Base-by-base conservation (phyloP, 164 flowering plant genomes). In the Litsea cubeba region DNA sequence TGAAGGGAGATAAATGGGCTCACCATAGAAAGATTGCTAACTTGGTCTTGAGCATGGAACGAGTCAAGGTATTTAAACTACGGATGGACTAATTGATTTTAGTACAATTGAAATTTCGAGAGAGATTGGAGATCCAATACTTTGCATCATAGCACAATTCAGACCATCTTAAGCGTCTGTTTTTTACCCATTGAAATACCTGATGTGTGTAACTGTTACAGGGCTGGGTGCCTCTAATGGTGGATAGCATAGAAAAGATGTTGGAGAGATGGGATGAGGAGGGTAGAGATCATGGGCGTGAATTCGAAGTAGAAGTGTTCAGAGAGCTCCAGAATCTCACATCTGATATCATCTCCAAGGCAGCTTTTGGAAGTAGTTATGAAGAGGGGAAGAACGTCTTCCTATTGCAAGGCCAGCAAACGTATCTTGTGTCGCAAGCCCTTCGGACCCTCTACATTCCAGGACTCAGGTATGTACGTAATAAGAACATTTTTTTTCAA, bases 291-390 rank as follows among this genome's bases (percentile, higher is more conserved):
- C 30, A 58, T 1, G 65, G 24, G 35, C 67, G 30, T 14, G 67
- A 64, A 64, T 64, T 64, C 25, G 65, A 74, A 68, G 23, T 68
- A 50, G 85, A 85, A 70, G 81, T 85, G 10, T 76, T 35, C 74
- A 79, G 82, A 25, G 75, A 76, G 65, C 69, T 85, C n/a, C 79
- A 79, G 10, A 76, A 74, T 17, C 58, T 83, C 66, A 83, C 86
- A 2, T 76, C 77, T 22, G 85, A 85, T 58, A 82, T 76, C 14
- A 86, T 85, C 70, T 83, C 89, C 17, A 66, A 84, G 10, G 72
- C 86, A 11, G 85, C 87, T n/a, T 85, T 85, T 70, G 86, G 87
- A 5, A 84, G 86, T 49, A 81, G 72, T 73, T 87, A 77, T 71
- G 81, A 83, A 69, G 81, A 86, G 75, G 89, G 89, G 22, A 79